Base-by-base conservation (phyloP, 768 basidiomycete genomes). In the Tricholoma matsutake region DNA sequence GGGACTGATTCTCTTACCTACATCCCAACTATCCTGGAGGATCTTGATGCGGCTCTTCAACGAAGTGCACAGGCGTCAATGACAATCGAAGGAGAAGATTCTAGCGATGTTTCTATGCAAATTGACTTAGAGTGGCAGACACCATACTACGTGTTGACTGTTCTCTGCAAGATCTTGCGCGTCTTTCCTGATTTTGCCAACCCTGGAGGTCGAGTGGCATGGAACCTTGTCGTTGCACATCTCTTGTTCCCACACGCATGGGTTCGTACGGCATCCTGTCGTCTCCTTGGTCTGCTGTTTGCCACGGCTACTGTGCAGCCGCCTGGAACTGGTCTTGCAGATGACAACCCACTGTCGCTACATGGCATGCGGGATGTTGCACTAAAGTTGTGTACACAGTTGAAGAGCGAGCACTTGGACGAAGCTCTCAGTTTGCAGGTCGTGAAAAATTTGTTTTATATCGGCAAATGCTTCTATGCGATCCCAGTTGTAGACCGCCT, bases 181-280 rank as follows among this genome's bases (percentile, higher is more conserved):
- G 76, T 85, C 18, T 81, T 83, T 62, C 84, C 89, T 4, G 78
- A 81, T 54, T 67, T 79, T 47, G 76, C 78, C 3, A 75, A 70
- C 1, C 72, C 82, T 37, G 74, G 77, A 8, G 79, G 78, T 43
- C 77, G 72, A 59, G 76, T 92, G 0, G 70, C 79, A 1, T 96
- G 95, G 94, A 65, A 74, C 9, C 68, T 78, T 1, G 79, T 97
- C 43, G 77, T 84, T 22, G 66, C 76, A 0, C 87, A 91, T 66
- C 83, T 98, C 3, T 78, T 90, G 2, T 98, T 89, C 75, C 95
- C 96, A 4, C 97, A 99, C 72, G 85, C 92, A 4, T 98, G 96
- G 96, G 94, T 97, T 0, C 88, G 96, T 43, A 86, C 85, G 5
- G 89, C 88, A 0, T 81, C 94, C 1, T 88, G 88, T 61, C 82